Base-by-base conservation (phyloP, 2,329 filamentous ascomycete genomes). In the Cladophialophora yegresii region DNA sequence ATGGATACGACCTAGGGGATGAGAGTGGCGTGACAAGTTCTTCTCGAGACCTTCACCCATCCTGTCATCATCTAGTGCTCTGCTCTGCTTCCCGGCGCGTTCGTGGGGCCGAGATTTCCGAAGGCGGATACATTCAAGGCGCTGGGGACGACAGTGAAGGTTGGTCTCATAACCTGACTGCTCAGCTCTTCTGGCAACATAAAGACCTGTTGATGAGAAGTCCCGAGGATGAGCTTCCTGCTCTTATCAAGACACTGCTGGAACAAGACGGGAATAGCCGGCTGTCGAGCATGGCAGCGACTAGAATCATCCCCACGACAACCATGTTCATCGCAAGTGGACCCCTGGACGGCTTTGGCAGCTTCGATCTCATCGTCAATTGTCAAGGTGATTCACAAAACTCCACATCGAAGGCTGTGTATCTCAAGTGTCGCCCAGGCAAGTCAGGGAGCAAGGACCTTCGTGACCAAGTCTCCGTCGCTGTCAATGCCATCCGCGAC, bases 131-230 rank as follows among this genome's bases (percentile, higher is more conserved):
- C 73, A 89, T 99, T 64, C 95, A 98, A 77, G 95, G 95, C 57
- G 93, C 93, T 0, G 95, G 90, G 1, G 95, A 99, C 76, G 95
- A 99, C 75, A 91, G 90, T 12, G 95, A 99, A 80, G 91, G 91
- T 70, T 99, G 95, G 95, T 89, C 92, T 1, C 80, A 85, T 59
- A 92, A 91, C 0, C 83, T 98, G 16, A 95, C 90, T 0, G 86
- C 93, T 0, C 75, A 80, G 0, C 68, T 93, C 0, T 99, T 96
- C 77, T 99, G 95, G 95, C 77, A 76, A 1, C 81, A 96, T 70
- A 80, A 79, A 49, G 79, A 84, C 0, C 45, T 73, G 5, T 79
- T 98, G 10, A 79, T 96, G 22, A 75, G 75, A 0, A 84, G 88
- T 0, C 72, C 83, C 0, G 93, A 97, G 72, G 83, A 85, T 9